Evolutionary conservation across 192 early-diverging fungal genomes (phyloP).

Genomic region (Entomortierella beljakovae): DNA sequence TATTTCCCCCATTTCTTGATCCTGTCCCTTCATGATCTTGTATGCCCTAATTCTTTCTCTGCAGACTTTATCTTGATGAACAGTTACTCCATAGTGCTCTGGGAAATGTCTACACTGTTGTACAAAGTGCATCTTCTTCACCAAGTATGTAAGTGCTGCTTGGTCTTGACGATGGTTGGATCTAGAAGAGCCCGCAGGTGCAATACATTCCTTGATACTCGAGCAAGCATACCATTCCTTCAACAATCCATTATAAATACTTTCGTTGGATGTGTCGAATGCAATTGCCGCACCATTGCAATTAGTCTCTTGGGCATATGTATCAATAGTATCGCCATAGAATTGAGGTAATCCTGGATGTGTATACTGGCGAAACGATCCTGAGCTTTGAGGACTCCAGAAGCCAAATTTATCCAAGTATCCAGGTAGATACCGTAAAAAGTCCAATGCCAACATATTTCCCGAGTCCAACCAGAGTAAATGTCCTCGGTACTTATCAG

Average conservation of each 20-base stretch:
- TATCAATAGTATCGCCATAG: constrained; percentile 45
- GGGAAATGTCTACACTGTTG: constrained; percentile 57
- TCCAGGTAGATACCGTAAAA: constrained; percentile 40
- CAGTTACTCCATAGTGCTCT: constrained; percentile 59
- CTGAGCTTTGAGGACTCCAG: constrained; percentile 61
- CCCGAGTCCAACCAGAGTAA: constrained; percentile 66
- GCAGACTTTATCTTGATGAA: constrained; percentile 61
- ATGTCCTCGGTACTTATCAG: constrained; percentile 53
- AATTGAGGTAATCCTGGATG: constrained; percentile 62
- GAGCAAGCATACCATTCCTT: constrained; percentile 61
- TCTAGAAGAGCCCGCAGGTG: constrained; percentile 61
- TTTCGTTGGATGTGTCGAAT: constrained; percentile 56
- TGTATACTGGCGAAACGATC: constrained; percentile 55
- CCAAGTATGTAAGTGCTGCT: constrained; percentile 62
- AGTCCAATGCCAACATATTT: constrained; percentile 58
- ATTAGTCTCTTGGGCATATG: constrained; percentile 54
- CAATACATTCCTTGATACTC: constrained; percentile 58
- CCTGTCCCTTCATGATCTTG: constrained; percentile 50
- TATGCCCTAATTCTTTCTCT: constrained; percentile 48
- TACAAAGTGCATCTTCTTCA: constrained; percentile 48
- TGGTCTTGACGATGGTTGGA: constrained; percentile 69
- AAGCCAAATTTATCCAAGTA: constrained; percentile 59
- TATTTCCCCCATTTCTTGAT: constrained; percentile 18
- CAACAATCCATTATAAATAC: constrained; percentile 55
- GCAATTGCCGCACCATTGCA: constrained; percentile 66